Conservation (phyloP, 1,139 yeast species). For the Kodamaea sp. region DNA sequence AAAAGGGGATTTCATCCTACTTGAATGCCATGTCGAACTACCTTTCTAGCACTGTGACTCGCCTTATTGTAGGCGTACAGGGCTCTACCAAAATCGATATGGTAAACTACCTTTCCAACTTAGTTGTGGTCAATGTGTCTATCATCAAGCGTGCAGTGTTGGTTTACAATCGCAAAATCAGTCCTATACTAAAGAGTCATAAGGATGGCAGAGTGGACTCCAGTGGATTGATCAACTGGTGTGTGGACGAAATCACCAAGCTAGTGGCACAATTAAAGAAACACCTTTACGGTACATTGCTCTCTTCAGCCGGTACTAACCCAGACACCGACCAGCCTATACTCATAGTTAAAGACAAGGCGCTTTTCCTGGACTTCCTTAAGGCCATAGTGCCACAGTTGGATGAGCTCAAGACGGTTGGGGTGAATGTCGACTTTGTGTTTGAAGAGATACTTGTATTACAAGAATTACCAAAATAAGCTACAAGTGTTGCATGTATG, state of each 20-base stretch:
- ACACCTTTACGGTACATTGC: slow-evolving; percentile 66
- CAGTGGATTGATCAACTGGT: slow-evolving; percentile 62
- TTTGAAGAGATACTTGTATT: slow-evolving; percentile 36
- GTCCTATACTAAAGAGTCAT: slow-evolving; percentile 31
- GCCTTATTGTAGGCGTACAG: slow-evolving; percentile 43
- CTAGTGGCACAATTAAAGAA: slow-evolving; percentile 63
- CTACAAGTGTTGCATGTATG: too few relatives aligned
- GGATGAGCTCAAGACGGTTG: slow-evolving; percentile 60
- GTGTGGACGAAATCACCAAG: slow-evolving; percentile 61
- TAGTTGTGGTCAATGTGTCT: slow-evolving; percentile 44
- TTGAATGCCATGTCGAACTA: slow-evolving; percentile 39
- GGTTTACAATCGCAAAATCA: slow-evolving; percentile 36
- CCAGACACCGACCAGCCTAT: slow-evolving; percentile 28
- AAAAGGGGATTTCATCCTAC: slow-evolving; percentile 40
- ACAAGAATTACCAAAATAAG: too few relatives aligned
- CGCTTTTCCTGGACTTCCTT: slow-evolving; percentile 45
- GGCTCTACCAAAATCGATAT: slow-evolving; percentile 50
- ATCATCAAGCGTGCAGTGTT: slow-evolving; percentile 39
- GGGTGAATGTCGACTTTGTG: slow-evolving; percentile 71
- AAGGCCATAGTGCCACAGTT: slow-evolving; percentile 60
- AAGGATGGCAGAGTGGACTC: slow-evolving; percentile 35
- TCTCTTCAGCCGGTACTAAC: slow-evolving; percentile 27
- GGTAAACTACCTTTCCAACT: slow-evolving; percentile 45
- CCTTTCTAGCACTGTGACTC: slow-evolving; percentile 35
- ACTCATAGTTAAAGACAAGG: slow-evolving; percentile 32